These are phyloP conservation scores for Lablab purpureus DNA, from an alignment of 306 rosid genomes.

Conservation along the genomic window DNA sequence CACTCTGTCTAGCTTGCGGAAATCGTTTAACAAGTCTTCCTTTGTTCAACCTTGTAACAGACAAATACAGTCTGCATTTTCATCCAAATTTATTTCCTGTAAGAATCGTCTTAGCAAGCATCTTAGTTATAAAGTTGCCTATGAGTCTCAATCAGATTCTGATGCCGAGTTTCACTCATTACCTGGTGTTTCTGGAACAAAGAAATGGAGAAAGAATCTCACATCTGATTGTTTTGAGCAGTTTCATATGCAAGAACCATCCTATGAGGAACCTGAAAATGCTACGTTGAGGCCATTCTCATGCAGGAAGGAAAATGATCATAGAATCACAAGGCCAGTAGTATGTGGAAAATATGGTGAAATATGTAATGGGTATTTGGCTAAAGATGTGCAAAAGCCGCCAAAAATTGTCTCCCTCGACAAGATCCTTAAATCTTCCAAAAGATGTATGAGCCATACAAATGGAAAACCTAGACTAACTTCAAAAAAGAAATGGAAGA, in stretches of 20 bases:
- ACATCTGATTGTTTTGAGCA: constrained; percentile 43
- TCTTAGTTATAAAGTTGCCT: constrained; percentile 39
- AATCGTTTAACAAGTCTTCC: constrained; percentile 36
- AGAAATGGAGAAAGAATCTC: constrained; percentile 53
- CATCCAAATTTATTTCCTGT: constrained; percentile 45
- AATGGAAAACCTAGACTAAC: constrained; percentile 40
- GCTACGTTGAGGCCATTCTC: constrained; percentile 39
- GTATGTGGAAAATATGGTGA: constrained; percentile 74
- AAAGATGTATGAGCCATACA: constrained; percentile 52
- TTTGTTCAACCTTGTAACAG: constrained; percentile 36
- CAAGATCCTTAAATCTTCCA: constrained; percentile 57
- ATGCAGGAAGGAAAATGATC: constrained; percentile 46
- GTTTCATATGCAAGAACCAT: constrained; percentile 43
- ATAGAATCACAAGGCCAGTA: constrained; percentile 56
- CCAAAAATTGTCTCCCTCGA: constrained; percentile 69
- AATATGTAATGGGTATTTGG: constrained; percentile 48
- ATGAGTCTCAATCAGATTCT: constrained; percentile 42
- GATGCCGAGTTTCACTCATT: constrained; percentile 44
- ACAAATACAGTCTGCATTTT: constrained; percentile 32
- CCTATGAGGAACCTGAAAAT: constrained; percentile 42
- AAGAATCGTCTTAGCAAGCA: constrained; percentile 47
- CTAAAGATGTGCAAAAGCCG: constrained; percentile 50
- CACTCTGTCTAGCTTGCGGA: constrained; percentile 40
- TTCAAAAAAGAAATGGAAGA: constrained; percentile 49
- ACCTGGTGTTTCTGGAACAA: constrained; percentile 49